Conservation (phyloP, 768 basidiomycete species). For the Serpula lacrymans region DNA sequence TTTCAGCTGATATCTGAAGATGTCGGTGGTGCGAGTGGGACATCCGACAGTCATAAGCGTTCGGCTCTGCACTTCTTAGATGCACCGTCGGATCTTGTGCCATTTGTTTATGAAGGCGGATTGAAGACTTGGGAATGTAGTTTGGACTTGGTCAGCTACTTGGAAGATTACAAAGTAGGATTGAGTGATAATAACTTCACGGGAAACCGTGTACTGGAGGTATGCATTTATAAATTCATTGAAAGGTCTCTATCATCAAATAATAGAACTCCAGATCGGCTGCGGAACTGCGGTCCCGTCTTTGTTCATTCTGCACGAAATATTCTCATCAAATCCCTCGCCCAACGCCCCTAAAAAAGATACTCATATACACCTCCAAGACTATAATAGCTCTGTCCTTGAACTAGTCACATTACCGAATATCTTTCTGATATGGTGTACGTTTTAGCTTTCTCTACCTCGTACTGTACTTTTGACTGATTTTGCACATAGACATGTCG, state of each 20-base stretch:
- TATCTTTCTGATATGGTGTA: conserved; percentile 79
- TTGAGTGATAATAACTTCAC: background rate
- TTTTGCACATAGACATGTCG: conserved; percentile 50
- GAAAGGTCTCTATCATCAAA: background rate
- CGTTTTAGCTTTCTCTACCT: conserved; percentile 22
- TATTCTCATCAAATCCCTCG: conserved; percentile 44
- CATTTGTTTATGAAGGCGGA: conserved; percentile 93
- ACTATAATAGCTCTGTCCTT: conserved; percentile 84
- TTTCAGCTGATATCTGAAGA: conserved; percentile 81
- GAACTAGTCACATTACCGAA: conserved; percentile 80
- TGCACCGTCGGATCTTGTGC: conserved; percentile 84
- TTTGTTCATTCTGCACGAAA: conserved; percentile 60
- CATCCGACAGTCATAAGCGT: conserved; percentile 8
- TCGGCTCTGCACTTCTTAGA: conserved; percentile 64
- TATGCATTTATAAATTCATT: background rate
- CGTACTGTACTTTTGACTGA: background rate
- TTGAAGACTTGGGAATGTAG: conserved; percentile 98
- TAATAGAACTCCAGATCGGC: conserved; percentile 56
- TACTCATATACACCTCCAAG: conserved; percentile 77
- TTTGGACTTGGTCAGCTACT: conserved; percentile 75
- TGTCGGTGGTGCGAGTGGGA: conserved; percentile 26
- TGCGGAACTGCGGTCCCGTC: conserved; percentile 92
- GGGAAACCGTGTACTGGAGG: background rate
- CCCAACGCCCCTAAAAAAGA: conserved; percentile 19
- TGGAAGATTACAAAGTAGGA: conserved; percentile 27